Evolutionary conservation across 139 green algal genomes (phyloP), one percentile per base, ranked within the genome.

Genomic region (Chlorella vulgaris): DNA sequence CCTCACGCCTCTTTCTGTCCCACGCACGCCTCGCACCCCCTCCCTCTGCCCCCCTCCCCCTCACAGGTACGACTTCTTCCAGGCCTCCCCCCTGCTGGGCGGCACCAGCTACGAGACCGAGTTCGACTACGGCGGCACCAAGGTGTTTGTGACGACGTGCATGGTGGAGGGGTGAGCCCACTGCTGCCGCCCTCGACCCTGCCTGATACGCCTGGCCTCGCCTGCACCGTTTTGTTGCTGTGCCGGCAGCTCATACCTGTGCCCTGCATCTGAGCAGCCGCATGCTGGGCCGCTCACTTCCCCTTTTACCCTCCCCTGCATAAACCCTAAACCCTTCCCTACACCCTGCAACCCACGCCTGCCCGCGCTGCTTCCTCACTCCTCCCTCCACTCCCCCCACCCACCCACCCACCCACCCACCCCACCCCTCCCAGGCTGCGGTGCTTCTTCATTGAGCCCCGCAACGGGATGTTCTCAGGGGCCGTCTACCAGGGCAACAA

Each of bases 381-480:
- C 10, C 10, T 35, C 63, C 28, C n/a, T 33, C 15, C 3, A 24
- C 62, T 42, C 63, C 24, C 10, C 63, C 4, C 19, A 76, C 5
- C 39, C 68, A 15, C 38, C 35, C 26, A 39, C 42, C 39, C 42
- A 36, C 18, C 24, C 68, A 35, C 35, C 68, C n/a, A 3, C 2
- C 94, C 94, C 75, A 61, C 63, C 90, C 19, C 80, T 65, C 47
- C 40, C 76, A 82, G 76, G 29, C 53, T 96, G 70, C 84, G 69
- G 19, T 86, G 75, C 76, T 90, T 74, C 29, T 97, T 97, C 81
- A 78, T 97, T 38, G 93, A 97, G 86, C 93, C 93, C 10, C 82
- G 90, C 79, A 97, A 96, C 78, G 92, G 90, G 71, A 93, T 97
- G 68, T 98, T 98, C 83, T 93, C 87, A 87, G 84, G 88, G 18